Percentiles rank a stretch among this genome's conserved stretches.
Conservation (phyloP, 495 filamentous ascomycete genomes). For the Trichoderma gamsii region DNA sequence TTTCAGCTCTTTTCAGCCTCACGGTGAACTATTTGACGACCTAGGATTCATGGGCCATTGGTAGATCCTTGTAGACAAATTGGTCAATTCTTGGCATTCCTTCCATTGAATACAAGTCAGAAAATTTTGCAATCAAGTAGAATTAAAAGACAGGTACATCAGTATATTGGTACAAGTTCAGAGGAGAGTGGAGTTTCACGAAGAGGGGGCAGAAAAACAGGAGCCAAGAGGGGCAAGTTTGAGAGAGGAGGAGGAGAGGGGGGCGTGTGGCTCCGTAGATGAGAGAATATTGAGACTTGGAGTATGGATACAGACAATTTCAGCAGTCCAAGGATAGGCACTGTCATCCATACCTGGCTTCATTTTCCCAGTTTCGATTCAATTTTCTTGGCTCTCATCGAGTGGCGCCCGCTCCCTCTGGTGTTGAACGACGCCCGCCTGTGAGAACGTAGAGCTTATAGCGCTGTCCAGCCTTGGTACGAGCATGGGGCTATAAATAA, state of each 20-base stretch:
- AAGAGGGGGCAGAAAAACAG: background rate
- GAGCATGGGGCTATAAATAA: too few species aligned
- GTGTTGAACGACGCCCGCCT: background rate
- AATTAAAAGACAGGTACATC: background rate
- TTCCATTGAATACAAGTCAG: background rate
- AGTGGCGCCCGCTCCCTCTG: too few species aligned
- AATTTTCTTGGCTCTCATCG: too few species aligned
- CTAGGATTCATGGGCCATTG: background rate
- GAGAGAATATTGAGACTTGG: too few species aligned
- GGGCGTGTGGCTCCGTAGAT: background rate
- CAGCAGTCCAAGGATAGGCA: too few species aligned
- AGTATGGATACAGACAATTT: too few species aligned
- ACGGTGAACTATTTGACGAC: background rate
- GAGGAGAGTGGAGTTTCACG: background rate
- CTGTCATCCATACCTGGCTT: too few species aligned
- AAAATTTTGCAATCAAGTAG: background rate
- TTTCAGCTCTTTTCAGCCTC: conserved; percentile 4
- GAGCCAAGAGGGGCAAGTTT: background rate
- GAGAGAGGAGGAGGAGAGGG: background rate
- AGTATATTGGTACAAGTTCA: background rate
- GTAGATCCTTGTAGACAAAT: background rate
- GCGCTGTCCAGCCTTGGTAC: too few species aligned
- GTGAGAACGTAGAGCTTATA: background rate
- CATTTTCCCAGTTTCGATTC: too few species aligned
- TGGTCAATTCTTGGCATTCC: background rate